Conservation (phyloP, 1,284 basidiomycete species). For the Somion occarium region DNA sequence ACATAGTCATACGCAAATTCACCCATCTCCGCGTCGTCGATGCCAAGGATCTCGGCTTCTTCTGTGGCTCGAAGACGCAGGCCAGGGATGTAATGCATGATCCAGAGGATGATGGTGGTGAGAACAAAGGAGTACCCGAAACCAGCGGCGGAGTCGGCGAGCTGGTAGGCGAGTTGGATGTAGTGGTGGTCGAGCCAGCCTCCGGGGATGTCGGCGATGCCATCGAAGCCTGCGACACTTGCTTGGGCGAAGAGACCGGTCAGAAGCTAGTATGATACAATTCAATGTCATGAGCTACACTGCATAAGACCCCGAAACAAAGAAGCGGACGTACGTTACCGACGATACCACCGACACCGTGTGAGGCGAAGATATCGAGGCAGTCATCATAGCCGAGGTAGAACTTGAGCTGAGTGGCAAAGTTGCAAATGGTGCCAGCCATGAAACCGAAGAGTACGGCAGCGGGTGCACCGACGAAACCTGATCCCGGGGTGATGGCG, state of each 20-base stretch:
- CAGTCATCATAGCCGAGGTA: constrained; percentile 70
- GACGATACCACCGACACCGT: constrained; percentile 84
- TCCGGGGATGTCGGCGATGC: constrained; percentile 66
- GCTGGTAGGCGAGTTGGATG: constrained; percentile 82
- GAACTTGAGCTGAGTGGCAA: constrained; percentile 92
- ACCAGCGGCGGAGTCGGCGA: constrained; percentile 77
- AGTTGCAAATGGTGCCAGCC: constrained; percentile 85
- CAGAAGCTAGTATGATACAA: constrained; percentile 45
- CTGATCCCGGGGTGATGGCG: constrained; percentile 89
- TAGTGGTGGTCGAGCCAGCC: constrained; percentile 92
- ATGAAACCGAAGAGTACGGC: constrained; percentile 84
- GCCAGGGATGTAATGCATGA: constrained; percentile 91
- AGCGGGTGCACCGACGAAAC: constrained; percentile 81
- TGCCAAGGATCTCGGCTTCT: constrained; percentile 87
- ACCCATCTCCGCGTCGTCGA: constrained; percentile 93
- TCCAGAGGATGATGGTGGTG: constrained; percentile 86
- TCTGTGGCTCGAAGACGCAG: constrained; percentile 76
- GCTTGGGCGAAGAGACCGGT: constrained; percentile 88
- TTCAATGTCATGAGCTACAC: constrained; percentile 16
- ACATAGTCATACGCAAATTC: constrained; percentile 94
- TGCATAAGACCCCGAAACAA: background rate
- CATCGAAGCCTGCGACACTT: constrained; percentile 83
- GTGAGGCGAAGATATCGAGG: constrained; percentile 89
- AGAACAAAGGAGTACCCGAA: constrained; percentile 78
- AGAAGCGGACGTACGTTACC: constrained; percentile 52